Evolutionary conservation across 345 rosid genomes (phyloP), one percentile per base, ranked within the genome.

Genomic region (Kernera saxatilis): DNA sequence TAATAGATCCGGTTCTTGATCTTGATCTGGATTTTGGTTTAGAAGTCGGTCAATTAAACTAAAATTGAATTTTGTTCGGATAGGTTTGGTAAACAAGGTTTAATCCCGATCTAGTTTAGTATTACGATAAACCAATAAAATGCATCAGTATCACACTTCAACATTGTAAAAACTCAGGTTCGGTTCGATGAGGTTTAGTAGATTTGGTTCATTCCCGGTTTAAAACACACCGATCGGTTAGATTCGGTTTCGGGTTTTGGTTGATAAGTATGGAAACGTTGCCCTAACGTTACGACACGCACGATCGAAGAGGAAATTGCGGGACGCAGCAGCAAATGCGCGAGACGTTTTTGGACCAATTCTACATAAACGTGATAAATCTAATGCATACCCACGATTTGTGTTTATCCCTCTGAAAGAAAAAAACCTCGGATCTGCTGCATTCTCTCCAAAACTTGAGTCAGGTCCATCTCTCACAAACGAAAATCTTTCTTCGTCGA

Each of bases 301-400:
- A 75, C 74, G 74, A 75, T 68, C 17, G n/a, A 43, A 69, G 70
- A 75, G 74, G 21, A 17, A 75, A 69, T 26, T 67, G 27, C 73
- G 78, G 73, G 49, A 67, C 68, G 44, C 21, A 32, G 78, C 73
- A 74, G 78, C 79, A 70, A 69, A 76, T 76, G 79, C 75, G 79
- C 64, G 62, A 76, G 37, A 63, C 75, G 71, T 68, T 52, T 30
- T 19, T 27, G 46, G 79, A 76, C 79, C 79, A 76, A 64, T 76
- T 76, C 79, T 69, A 63, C 60, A 44, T 49, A 29, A 60, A 59
- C 22, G 52, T 66, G 72, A 55, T 65, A 66, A 66, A 30, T 65
- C 19, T 8, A 49, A 7, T 15, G 3, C 68, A 4, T 67, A 22
- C 49, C 12, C 58, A 44, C 56, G 26, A 48, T 35, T 61, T 55